Evolutionary conservation across 2,329 filamentous ascomycete genomes (phyloP), one percentile per base, ranked within the genome.

Genomic region (Aspergillus versicolor): DNA sequence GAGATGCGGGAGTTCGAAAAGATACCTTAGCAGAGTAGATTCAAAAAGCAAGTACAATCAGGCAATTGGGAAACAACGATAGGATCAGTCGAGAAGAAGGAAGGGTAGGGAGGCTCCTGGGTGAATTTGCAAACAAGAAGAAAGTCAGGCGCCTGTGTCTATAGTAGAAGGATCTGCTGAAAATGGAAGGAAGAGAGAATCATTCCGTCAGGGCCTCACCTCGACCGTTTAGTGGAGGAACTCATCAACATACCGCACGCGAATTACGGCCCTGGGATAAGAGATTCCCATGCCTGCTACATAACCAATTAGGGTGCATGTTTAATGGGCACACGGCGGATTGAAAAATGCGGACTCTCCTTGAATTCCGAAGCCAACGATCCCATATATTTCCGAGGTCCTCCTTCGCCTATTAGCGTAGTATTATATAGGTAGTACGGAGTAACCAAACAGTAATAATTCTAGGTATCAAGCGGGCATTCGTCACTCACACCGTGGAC

Each of bases 1-100:
- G 63, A 65, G 59, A 61, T 49, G 42, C 27, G 61, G 63, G 65
- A 59, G 61, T 49, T 38, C 38, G 51, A 56, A 59, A 30, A 60
- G 48, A 55, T 41, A 37, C 24, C 44, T 24, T 17, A 41, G 15
- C 40, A 42, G 15, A 54, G 37, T 52, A 57, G 21, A 56, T 52
- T 30, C 34, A 27, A 47, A 30, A 44, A 52, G 55, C 41, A 48
- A 47, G 52, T 47, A 46, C 43, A 38, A 11, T 22, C 4, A 30
- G 37, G 46, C 22, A 27, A 55, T 56, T 49, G 45, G 64, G 64
- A 66, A 65, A 59, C 38, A 63, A 50, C 60, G 58, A 57, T 19
- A 54, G 57, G 54, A 59, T 51, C 54, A 59, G 58, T 24, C 34
- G 41, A 52, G 44, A 42, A 38, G 11, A 41, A 32, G 56, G 52